Evolutionary conservation across 2,329 filamentous ascomycete genomes (phyloP).

Genomic region (Whalleya microplaca): DNA sequence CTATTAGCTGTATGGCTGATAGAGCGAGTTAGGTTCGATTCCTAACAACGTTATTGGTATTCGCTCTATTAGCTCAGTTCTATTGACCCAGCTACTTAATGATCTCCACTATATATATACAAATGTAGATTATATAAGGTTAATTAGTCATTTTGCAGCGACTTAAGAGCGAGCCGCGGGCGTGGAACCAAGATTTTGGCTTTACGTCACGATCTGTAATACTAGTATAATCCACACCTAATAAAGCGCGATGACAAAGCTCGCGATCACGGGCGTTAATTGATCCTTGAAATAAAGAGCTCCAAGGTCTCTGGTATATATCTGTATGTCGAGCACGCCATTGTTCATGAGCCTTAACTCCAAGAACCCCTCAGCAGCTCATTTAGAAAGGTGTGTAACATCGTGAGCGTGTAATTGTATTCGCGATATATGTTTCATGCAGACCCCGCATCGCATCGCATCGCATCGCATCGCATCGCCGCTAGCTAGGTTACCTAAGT

Average conservation of each 20-base stretch:
- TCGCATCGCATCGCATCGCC: no score
- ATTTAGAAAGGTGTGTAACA: neutral
- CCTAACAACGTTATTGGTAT: no score
- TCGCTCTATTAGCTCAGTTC: no score
- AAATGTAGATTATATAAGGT: neutral
- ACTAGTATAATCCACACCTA: constrained; percentile 20
- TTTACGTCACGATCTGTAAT: constrained; percentile 44
- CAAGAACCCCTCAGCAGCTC: constrained; percentile 5
- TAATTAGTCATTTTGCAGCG: neutral
- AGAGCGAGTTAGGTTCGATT: no score
- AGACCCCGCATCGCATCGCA: neutral
- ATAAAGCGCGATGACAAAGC: constrained; percentile 24
- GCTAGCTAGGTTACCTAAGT: no score
- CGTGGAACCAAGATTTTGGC: neutral
- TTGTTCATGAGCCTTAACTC: constrained; percentile 5
- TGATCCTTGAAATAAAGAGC: neutral
- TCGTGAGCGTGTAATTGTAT: neutral
- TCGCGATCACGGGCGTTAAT: no score
- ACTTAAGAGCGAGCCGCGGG: neutral
- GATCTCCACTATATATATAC: neutral
- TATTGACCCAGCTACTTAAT: no score
- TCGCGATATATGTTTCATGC: neutral
- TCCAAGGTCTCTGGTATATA: neutral
- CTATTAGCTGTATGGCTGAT: no score
- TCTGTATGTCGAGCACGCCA: constrained; percentile 10